Evolutionary conservation across 257 asterid species (phyloP).

Genomic region (Nicotiana tomentosiformis): DNA sequence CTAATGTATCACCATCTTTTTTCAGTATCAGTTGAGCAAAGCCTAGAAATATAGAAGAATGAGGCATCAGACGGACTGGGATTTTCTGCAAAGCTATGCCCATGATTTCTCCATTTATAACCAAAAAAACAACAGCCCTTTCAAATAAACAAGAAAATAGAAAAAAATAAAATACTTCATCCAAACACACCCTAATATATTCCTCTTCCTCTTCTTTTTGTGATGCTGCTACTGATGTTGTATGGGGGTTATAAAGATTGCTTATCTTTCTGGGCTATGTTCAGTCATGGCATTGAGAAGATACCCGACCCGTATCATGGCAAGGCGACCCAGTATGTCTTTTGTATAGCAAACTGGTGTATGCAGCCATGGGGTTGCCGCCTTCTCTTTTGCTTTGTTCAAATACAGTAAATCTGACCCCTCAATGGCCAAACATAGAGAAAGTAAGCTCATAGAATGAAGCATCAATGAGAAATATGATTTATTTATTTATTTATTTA

Average conservation of each 20-base stretch:
- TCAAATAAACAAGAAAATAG: too few species aligned
- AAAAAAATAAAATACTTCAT: not conserved
- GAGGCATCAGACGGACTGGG: not conserved
- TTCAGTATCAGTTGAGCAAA: not conserved
- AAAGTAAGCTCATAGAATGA: too few species aligned
- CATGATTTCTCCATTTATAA: not conserved
- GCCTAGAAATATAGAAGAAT: not conserved
- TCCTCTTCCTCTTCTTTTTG: not conserved
- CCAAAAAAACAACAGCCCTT: not conserved
- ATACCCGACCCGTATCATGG: not conserved
- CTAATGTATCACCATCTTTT: not conserved
- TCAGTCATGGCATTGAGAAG: not conserved
- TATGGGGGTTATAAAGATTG: not conserved
- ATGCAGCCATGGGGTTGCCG: slow-evolving; percentile 19
- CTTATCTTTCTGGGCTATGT: not conserved
- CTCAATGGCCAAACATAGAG: not conserved
- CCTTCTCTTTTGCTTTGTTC: not conserved
- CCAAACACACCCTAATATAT: not conserved
- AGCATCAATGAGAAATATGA: too few species aligned
- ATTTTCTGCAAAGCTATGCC: not conserved
- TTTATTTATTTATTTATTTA: too few species aligned
- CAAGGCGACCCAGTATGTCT: not conserved
- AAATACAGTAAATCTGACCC: not conserved
- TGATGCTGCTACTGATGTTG: not conserved
- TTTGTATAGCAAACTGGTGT: slow-evolving; percentile 6